Conservation (phyloP, 306 rosid genomes). For the Rosa persica region DNA sequence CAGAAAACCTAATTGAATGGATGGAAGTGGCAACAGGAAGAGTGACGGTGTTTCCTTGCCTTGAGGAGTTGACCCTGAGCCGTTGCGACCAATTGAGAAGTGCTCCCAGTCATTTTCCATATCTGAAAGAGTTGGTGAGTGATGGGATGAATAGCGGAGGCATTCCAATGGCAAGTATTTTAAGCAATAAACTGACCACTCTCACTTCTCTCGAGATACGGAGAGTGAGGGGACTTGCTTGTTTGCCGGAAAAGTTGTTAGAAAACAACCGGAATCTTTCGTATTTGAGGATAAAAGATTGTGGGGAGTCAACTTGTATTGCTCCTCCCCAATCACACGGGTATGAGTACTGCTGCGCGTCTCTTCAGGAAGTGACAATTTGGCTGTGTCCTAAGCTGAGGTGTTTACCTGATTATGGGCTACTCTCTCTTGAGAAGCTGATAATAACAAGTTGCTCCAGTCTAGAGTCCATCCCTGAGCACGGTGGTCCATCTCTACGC, state of each 20-base stretch:
- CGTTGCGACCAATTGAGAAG: not conserved
- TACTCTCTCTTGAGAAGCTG: not conserved
- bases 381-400: not conserved
- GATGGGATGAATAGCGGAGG: not conserved
- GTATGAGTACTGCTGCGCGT: not conserved
- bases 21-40: not conserved
- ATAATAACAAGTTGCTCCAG: fast-evolving
- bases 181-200: not conserved
- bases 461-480: not conserved
- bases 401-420: not conserved
- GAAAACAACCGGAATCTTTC: not conserved
- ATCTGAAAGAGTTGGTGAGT: not conserved
- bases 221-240: not conserved
- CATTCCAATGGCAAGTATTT: not conserved
- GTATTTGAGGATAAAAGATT: not conserved
- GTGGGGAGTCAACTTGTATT: not conserved
- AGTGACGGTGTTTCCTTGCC: not conserved
- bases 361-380: not conserved
- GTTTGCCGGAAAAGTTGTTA: not conserved
- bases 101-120: slow-evolving; percentile 5
- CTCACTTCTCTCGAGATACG: not conserved
- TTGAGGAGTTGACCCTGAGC: not conserved
- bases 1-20: not conserved
- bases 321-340: not conserved
- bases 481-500: not conserved